A percentile compares a stretch with the other conserved stretches of the same genome.
Conservation (phyloP, 192 early-diverging fungal species). For the Rhizophlyctis rosea region DNA sequence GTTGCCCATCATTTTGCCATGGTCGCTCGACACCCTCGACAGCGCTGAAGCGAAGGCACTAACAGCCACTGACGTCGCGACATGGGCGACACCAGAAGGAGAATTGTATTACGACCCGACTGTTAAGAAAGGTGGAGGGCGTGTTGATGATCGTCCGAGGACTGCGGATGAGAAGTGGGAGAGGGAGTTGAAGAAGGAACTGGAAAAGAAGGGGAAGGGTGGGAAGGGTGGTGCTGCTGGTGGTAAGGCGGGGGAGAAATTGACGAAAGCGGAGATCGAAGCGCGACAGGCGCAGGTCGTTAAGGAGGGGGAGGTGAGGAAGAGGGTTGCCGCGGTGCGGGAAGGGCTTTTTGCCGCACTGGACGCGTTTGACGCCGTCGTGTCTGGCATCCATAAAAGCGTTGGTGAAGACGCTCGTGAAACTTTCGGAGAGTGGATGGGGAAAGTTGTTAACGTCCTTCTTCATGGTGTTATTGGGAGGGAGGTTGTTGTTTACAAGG, state of each 20-base stretch:
- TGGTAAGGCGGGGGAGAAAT: constrained; percentile 33
- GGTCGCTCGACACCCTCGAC: constrained; percentile 46
- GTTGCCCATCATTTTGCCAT: constrained; percentile 46
- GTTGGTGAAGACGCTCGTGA: constrained; percentile 57
- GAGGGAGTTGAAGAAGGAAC: constrained; percentile 66
- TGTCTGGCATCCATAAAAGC: constrained; percentile 53
- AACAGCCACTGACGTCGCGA: constrained; percentile 55
- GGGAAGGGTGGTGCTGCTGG: constrained; percentile 8
- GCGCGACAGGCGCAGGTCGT: constrained; percentile 66
- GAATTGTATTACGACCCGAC: constrained; percentile 65
- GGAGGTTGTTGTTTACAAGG: constrained; percentile 25
- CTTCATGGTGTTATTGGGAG: constrained; percentile 43
- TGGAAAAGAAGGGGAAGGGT: constrained; percentile 61
- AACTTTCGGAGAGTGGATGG: constrained; percentile 46
- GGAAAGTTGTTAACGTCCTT: constrained; percentile 25
- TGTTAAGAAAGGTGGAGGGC: constrained; percentile 48
- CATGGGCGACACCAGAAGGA: constrained; percentile 71
- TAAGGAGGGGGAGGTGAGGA: constrained; percentile 72
- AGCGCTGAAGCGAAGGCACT: constrained; percentile 46
- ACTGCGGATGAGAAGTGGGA: constrained; percentile 79
- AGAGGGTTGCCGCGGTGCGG: constrained; percentile 52
- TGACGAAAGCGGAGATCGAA: constrained; percentile 73
- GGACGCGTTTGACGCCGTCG: constrained; percentile 60
- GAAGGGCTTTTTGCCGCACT: constrained; percentile 59
- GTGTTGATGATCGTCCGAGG: constrained; percentile 41